Base-by-base conservation (phyloP, 495 filamentous ascomycete species). In the Sporormia fimetaria region DNA sequence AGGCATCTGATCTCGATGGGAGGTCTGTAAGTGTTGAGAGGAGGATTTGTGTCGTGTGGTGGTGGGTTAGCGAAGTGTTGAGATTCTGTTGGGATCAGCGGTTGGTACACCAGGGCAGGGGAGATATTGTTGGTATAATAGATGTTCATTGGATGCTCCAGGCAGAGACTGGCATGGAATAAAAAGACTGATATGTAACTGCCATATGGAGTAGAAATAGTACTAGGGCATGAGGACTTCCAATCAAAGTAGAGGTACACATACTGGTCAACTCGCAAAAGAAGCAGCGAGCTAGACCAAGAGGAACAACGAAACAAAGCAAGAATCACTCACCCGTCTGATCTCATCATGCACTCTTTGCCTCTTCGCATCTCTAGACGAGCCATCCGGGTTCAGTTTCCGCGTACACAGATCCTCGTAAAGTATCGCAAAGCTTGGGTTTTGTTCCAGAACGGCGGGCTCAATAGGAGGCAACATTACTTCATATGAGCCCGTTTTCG, bases 381-480 rank as follows among this genome's bases (percentile, higher is more conserved):
- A 52, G 15, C 60, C 63, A 45, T 66, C 57, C 10, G 41, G 15
- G 35, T 63, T 61, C 7, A 66, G 38, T 39, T 57, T 56, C 33
- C 47, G 43, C 7, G 47, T 47, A 15, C 45, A 46, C 14, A 66
- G 45, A 26, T 61, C 51, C 28, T 51, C 44, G 47, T 66, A 63
- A 5, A 66, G 49, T 5, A 47, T 42, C 9, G 55, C 52, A 39
- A 66, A 63, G 14, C 52, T 52, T 18, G 62, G 63, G 43, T 66
- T 65, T 4, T 49, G 32, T 7, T 51, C 28, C 6, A 61, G 42
- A 9, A 58, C 40, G 2, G 26, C 31, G 0, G 48, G 37, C 17
- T 59, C 55, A 7, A 65, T 40, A 35, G 59, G 57, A 4, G 61
- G 62, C 4, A 65, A 44, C 60, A 63, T 63, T 29, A 11, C 33